Conservation (phyloP, 352 stramenopile genomes). For the Globisporangium middletonii region DNA sequence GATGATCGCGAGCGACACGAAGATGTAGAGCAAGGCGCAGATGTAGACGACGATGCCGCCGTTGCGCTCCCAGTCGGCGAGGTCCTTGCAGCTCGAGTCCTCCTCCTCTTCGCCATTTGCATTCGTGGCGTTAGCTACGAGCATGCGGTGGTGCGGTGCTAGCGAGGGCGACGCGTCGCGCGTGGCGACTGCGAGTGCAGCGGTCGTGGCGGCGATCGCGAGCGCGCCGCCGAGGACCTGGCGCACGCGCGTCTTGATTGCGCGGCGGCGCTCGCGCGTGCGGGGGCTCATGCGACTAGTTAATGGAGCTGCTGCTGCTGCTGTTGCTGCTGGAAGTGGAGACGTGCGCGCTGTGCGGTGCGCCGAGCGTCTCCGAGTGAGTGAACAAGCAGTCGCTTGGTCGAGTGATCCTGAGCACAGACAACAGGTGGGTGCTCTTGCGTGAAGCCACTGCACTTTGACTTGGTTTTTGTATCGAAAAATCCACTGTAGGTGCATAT, state of each 20-base stretch:
- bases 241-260: slow-evolving; percentile 10
- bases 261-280: slow-evolving; percentile 3
- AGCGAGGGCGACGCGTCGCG: not conserved
- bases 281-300: too few relatives aligned
- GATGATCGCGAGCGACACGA: slow-evolving; percentile 84
- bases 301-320: not conserved
- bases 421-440: not conserved
- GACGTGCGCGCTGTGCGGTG: not conserved
- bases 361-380: not conserved
- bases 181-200: slow-evolving; percentile 8
- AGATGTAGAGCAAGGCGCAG: slow-evolving; percentile 60
- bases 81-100: slow-evolving; percentile 23
- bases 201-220: slow-evolving; percentile 17
- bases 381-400: not conserved
- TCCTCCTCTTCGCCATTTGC: slow-evolving; percentile 8
- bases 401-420: not conserved
- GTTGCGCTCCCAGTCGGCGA: slow-evolving; percentile 44
- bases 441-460: not conserved
- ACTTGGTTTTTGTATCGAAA: not conserved
- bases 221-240: slow-evolving; percentile 20
- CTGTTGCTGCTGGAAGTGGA: not conserved
- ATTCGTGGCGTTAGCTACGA: slow-evolving; percentile 15
- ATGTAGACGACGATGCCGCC: slow-evolving; percentile 63
- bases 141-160: not conserved
- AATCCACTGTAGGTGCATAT: slow-evolving; percentile 1